phyloP scores from a whole-genome alignment of 805 yeast species.

The Schwanniomyces vanrijiae region DNA sequence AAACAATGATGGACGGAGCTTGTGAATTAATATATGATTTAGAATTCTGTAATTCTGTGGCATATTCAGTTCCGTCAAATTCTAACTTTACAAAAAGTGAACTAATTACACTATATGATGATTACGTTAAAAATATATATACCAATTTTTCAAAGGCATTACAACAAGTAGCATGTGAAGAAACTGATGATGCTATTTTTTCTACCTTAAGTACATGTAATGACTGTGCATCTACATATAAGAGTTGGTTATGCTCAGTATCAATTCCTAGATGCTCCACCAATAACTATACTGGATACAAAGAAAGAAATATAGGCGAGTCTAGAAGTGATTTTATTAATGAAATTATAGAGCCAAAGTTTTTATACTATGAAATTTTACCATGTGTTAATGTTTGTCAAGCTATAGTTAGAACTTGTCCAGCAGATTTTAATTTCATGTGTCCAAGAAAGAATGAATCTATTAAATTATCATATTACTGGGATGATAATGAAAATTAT shows the following conservation, averaged over 20 bases:
- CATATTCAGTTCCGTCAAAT: conserved; percentile 76
- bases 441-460: conserved; percentile 59
- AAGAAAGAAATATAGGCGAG: conserved; percentile 42
- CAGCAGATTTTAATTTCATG: conserved; percentile 66
- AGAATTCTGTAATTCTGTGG: conserved; percentile 76
- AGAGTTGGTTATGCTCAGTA: conserved; percentile 87
- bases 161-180: conserved; percentile 74
- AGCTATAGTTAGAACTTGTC: conserved; percentile 80
- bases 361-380: conserved; percentile 70
- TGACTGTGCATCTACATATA: conserved; percentile 70
- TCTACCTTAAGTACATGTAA: conserved; percentile 75
- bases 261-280: conserved; percentile 85
- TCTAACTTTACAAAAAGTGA: conserved; percentile 11
- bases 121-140: conserved; percentile 54
- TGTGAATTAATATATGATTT: conserved; percentile 77
- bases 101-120: conserved; percentile 53
- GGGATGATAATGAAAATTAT: conserved; percentile 30
- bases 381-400: conserved; percentile 87
- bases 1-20: conserved; percentile 50
- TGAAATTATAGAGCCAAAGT: conserved; percentile 50
- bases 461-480: conserved; percentile 42
- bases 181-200: conserved; percentile 61
- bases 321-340: conserved; percentile 66
- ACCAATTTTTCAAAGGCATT: conserved; percentile 72
- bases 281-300: conserved; percentile 42